Percentiles rank a stretch among this genome's conserved stretches.
Conservation (phyloP, 2,329 filamentous ascomycete genomes). For the Alternaria angustiovoidea region DNA sequence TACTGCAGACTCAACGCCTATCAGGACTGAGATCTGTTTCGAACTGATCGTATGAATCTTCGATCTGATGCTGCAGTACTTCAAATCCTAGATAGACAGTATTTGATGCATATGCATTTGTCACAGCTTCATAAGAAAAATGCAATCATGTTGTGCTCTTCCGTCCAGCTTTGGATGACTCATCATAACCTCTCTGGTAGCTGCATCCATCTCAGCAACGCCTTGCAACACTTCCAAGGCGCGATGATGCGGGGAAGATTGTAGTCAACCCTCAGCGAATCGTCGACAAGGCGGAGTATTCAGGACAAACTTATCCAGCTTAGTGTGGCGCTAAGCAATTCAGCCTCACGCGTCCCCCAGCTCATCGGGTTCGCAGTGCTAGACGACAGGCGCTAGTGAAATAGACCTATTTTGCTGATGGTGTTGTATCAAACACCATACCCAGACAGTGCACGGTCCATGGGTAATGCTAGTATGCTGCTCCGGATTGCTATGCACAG, state of each 20-base stretch:
- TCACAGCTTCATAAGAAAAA: no score
- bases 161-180: background rate
- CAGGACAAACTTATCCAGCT: background rate
- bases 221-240: background rate
- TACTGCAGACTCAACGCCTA: background rate
- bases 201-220: background rate
- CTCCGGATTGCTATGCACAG: background rate
- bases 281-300: background rate
- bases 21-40: background rate
- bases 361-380: slow-evolving; percentile 11
- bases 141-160: no score
- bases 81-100: no score
- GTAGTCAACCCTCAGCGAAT: background rate
- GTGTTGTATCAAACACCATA: slow-evolving; percentile 5
- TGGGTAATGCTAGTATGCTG: background rate
- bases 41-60: background rate
- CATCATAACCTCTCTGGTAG: background rate
- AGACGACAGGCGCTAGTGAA: slow-evolving; percentile 12
- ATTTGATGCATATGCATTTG: no score
- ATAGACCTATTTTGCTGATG: slow-evolving; percentile 19
- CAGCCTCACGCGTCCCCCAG: slow-evolving; percentile 18
- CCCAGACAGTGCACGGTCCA: background rate
- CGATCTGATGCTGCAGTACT: no score
- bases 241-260: background rate
- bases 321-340: slow-evolving; percentile 9